Evolutionary conservation across 1,284 basidiomycete species (phyloP).

Genomic region (Trametes sp.): DNA sequence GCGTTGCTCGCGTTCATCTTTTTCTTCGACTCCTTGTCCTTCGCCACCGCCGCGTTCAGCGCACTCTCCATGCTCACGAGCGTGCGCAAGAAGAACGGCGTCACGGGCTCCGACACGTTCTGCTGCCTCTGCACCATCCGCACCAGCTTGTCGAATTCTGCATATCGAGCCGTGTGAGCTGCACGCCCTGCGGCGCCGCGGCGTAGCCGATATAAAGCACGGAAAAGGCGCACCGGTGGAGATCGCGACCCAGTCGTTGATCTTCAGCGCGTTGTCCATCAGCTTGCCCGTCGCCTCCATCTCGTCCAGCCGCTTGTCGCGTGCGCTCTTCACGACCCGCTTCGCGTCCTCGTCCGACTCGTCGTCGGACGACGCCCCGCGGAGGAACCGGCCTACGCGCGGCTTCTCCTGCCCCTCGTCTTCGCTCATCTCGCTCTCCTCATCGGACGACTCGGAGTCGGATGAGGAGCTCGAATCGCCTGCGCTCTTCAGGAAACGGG

Average conservation of each 20-base stretch:
- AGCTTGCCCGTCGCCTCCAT: conserved; percentile 89
- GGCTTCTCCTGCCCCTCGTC: conserved; percentile 48
- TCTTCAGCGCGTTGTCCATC: conserved; percentile 96
- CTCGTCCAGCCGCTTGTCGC: conserved; percentile 87
- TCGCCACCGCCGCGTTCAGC: conserved; percentile 77
- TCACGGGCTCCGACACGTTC: conserved; percentile 87
- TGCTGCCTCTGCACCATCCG: conserved; percentile 92
- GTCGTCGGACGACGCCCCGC: conserved; percentile 66
- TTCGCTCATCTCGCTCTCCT: conserved; percentile 47
- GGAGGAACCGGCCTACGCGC: conserved; percentile 49
- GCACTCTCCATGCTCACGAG: conserved; percentile 82
- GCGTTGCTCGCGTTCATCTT: conserved; percentile 98
- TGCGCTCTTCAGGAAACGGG: conserved; percentile 72
- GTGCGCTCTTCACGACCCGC: conserved; percentile 83
- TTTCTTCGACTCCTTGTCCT: conserved; percentile 93
- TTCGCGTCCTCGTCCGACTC: conserved; percentile 77
- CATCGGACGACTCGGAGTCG: conserved; percentile 48
- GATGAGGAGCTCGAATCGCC: conserved; percentile 53
- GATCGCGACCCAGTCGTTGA: conserved; percentile 96
- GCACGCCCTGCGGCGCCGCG: neutral
- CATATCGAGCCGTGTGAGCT: conserved; percentile 1
- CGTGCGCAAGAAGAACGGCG: conserved; percentile 86
- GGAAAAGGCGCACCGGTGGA: conserved; percentile 70
- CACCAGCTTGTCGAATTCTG: conserved; percentile 96
- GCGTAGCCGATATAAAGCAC: conserved; percentile 14